phyloP scores from a whole-genome alignment of 805 yeast species.

The Metschnikowia lunata region DNA sequence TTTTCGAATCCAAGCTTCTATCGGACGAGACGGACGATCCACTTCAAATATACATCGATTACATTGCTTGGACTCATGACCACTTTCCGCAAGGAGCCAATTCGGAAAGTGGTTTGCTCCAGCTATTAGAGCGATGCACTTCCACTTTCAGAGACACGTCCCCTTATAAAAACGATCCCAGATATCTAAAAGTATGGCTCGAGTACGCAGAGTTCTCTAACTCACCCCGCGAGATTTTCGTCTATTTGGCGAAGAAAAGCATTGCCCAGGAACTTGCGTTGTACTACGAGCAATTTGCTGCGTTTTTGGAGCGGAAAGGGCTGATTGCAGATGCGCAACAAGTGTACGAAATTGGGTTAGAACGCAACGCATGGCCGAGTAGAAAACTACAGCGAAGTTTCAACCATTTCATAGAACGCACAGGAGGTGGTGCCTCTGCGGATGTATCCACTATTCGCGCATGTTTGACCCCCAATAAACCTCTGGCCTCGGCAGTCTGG shows the following conservation, averaged over 20 bases:
- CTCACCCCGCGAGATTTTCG: constrained; percentile 65
- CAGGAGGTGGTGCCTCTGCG: neutral
- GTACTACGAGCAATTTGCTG: constrained; percentile 78
- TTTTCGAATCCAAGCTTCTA: constrained; percentile 21
- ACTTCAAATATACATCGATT: constrained; percentile 66
- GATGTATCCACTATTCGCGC: neutral
- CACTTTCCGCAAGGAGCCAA: constrained; percentile 59
- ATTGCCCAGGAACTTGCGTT: constrained; percentile 66
- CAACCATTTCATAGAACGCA: constrained; percentile 36
- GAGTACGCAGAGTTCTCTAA: constrained; percentile 66
- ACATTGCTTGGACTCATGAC: constrained; percentile 66
- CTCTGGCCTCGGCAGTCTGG: constrained; percentile 19
- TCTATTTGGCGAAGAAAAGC: constrained; percentile 62
- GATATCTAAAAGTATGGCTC: constrained; percentile 79
- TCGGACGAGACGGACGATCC: constrained; percentile 76
- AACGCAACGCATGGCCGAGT: constrained; percentile 61
- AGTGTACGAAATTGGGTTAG: constrained; percentile 56
- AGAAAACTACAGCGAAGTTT: constrained; percentile 31
- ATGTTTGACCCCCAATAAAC: constrained; percentile 3
- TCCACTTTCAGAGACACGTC: constrained; percentile 58
- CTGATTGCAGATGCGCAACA: constrained; percentile 52
- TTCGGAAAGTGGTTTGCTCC: constrained; percentile 61
- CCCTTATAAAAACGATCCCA: constrained; percentile 75
- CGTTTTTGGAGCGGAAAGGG: constrained; percentile 48
- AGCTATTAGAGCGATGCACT: constrained; percentile 67